Base-by-base conservation (phyloP, 257 asterid genomes). In the Sherardia arvensis region DNA sequence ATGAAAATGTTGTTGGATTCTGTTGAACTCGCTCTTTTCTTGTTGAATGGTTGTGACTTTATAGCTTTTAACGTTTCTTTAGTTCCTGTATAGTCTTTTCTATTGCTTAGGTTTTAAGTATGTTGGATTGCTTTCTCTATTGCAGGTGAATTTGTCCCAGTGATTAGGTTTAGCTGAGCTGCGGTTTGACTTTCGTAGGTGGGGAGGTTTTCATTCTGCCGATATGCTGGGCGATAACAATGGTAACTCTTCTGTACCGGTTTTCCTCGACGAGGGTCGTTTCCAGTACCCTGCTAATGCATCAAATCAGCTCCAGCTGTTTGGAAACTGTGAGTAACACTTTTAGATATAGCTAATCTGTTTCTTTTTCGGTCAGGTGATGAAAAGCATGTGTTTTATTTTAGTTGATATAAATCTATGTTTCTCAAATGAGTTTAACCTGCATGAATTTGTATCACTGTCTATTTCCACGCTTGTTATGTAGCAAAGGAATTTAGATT, bases 151-250 rank as follows among this genome's bases (percentile, higher is more conserved):
- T 58, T 73, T 40, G 49, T 26, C 59, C 64, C 67, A 29, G 59
- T 65, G n/a, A 45, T 40, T 53, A 62, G 64, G 62, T 59, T 51
- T 62, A 29, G n/a, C 66, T 65, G 47, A 77, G 60, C 63, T n/a
- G n/a, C n/a, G n/a, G n/a, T 45, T 66, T 68, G 29, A 76, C 56
- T 65, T 55, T 23, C 67, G 21, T 67, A 65, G 38, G 30, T 49
- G 63, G 70, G 65, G 56, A 28, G 23, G 61, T 59, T 49, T 45
- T 43, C 47, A 29, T 45, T 8, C 38, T 25, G 36, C 59, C 58
- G 45, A 65, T 67, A 90, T 87, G 96, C 73, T 84, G 73, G 77
- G 87, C 73, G 90, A 85, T 59, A 82, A 82, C 69, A 81, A 77
- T 69, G 80, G 71, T 60, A 80, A 77, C 59, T 12, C 77, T 23